phyloP scores from a whole-genome alignment of 768 basidiomycete genomes.

The Lactifluus pinguis region DNA sequence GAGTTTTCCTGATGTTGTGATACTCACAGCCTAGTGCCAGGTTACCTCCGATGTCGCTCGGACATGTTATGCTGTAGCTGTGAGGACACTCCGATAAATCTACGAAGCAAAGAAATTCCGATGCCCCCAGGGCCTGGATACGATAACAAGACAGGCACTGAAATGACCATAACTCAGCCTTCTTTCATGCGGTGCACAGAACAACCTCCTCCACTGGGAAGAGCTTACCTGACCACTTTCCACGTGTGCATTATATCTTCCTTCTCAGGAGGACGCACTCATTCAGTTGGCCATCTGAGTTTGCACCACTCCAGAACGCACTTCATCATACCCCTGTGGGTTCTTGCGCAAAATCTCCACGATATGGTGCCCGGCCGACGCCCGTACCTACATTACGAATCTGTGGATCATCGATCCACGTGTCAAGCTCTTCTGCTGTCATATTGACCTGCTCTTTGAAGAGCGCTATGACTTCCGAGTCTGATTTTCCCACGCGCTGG shows the following conservation, averaged over 20 bases:
- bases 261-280: slow-evolving; percentile 8
- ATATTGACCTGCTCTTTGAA: slow-evolving; percentile 29
- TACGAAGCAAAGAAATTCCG: too few relatives aligned
- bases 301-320: background rate
- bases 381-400: slow-evolving; percentile 27
- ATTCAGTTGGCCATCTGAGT: background rate
- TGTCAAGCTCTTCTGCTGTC: slow-evolving; percentile 26
- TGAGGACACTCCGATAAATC: too few relatives aligned
- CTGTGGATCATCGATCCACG: slow-evolving; percentile 27
- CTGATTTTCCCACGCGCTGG: slow-evolving; percentile 21
- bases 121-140: too few relatives aligned
- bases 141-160: too few relatives aligned
- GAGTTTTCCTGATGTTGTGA: too few relatives aligned
- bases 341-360: slow-evolving; percentile 29
- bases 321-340: slow-evolving; percentile 25
- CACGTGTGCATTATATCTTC: slow-evolving; percentile 28
- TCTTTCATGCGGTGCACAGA: background rate
- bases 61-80: too few relatives aligned
- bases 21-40: too few relatives aligned
- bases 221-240: slow-evolving; percentile 26
- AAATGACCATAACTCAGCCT: background rate
- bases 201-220: too few relatives aligned
- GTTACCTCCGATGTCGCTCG: too few relatives aligned
- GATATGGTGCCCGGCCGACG: slow-evolving; percentile 28
- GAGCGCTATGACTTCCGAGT: slow-evolving; percentile 24